A percentile compares a stretch with the other conserved stretches of the same genome.
Conservation (phyloP, 805 yeast genomes). For the Starmerella riodocensis region DNA sequence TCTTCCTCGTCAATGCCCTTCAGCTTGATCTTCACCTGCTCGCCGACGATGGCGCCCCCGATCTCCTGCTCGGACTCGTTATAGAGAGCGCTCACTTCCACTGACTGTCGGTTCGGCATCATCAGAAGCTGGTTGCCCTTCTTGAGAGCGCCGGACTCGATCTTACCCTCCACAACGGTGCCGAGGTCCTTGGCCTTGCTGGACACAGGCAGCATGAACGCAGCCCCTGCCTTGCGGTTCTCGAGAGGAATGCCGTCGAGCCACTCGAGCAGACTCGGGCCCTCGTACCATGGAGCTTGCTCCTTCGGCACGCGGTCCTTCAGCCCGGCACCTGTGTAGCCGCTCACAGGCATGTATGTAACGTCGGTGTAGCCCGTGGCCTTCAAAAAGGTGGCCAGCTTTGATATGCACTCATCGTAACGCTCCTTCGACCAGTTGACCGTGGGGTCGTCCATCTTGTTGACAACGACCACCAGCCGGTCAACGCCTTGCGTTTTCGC, state of each 20-base stretch:
- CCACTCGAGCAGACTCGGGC: constrained; percentile 83
- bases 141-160: constrained; percentile 87
- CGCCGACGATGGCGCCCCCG: constrained; percentile 83
- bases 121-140: constrained; percentile 61
- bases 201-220: constrained; percentile 92
- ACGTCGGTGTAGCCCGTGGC: constrained; percentile 88
- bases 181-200: constrained; percentile 96
- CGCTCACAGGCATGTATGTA: constrained; percentile 92
- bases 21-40: constrained; percentile 84
- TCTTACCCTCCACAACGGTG: constrained; percentile 94
- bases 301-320: constrained; percentile 64
- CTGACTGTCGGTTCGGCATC: constrained; percentile 81
- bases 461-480: constrained; percentile 81
- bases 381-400: constrained; percentile 56
- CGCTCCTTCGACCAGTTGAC: constrained; percentile 93
- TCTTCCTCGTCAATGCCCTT: constrained; percentile 98
- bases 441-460: constrained; percentile 98
- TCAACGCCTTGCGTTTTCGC: constrained; percentile 99
- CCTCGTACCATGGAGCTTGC: constrained; percentile 84
- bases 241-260: constrained; percentile 70
- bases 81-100: constrained; percentile 77
- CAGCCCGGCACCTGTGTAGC: constrained; percentile 93
- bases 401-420: constrained; percentile 85
- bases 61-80: constrained; percentile 95
- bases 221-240: constrained; percentile 80